These are phyloP conservation scores for Clathrus columnatus DNA, from an alignment of 768 basidiomycete species.

Conservation along the genomic window DNA sequence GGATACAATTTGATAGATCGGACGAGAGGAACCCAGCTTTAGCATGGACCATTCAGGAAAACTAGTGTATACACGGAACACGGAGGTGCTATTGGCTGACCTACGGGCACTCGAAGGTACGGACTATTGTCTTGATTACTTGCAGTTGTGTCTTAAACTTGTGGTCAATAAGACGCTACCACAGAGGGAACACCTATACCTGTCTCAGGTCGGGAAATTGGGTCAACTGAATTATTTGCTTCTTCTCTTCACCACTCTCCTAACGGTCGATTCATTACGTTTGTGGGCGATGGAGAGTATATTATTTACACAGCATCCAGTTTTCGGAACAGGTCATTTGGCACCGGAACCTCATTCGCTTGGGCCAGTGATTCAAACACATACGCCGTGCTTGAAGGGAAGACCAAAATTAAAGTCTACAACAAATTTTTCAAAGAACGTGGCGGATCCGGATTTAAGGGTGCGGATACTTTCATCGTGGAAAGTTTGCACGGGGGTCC, in stretches of 20 bases:
- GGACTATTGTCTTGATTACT: not conserved
- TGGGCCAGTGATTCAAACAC: constrained; percentile 97
- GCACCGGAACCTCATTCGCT: constrained; percentile 84
- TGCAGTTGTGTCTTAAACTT: constrained; percentile 4
- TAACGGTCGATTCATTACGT: constrained; percentile 95
- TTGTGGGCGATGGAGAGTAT: constrained; percentile 95
- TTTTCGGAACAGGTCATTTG: constrained; percentile 98
- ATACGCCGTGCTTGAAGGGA: constrained; percentile 88
- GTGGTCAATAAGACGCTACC: constrained; percentile 28
- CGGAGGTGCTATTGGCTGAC: constrained; percentile 83
- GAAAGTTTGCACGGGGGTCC: constrained; percentile 84
- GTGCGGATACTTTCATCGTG: constrained; percentile 71
- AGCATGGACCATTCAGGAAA: constrained; percentile 95
- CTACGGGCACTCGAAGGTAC: constrained; percentile 40
- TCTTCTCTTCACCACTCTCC: constrained; percentile 82
- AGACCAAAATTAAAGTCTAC: constrained; percentile 75
- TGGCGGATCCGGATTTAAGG: constrained; percentile 59
- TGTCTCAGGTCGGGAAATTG: constrained; percentile 79
- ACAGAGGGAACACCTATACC: constrained; percentile 78
- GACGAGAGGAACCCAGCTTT: constrained; percentile 91
- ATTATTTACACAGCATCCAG: constrained; percentile 97
- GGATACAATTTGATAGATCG: constrained; percentile 46
- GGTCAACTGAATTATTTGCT: constrained; percentile 89
- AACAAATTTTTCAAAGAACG: constrained; percentile 94
- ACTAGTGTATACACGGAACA: constrained; percentile 88